Evolutionary conservation across 2,329 filamentous ascomycete species (phyloP), one percentile per base, ranked within the genome.

Genomic region (Fusarium musae): DNA sequence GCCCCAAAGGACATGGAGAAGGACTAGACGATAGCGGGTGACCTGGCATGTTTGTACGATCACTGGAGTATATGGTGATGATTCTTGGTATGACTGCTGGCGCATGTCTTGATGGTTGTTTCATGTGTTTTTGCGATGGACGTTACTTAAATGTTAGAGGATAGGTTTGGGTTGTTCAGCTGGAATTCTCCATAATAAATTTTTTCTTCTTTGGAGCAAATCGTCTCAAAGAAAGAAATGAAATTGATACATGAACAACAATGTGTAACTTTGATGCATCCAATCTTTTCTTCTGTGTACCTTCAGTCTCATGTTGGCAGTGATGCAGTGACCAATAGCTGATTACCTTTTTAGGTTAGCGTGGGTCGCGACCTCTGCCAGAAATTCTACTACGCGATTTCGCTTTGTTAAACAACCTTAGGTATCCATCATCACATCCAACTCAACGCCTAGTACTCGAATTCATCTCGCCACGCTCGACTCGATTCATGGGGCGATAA

Each of bases 1-100:
- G 93, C 92, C 66, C 96, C 96, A 50, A 99, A 99, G 86, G 96
- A 99, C 79, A 83, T 96, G 81, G 96, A 98, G 80, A 97, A 97
- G 84, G 93, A 94, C 63, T 89, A 83, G 71, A 52, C 15, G 67
- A 56, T 32, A 46, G 19, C 36, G 28, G 52, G 39, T 32, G 42
- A 54, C 59, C 63, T 66, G 66, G 58, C 63, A 64, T 67, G 52
- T 44, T 60, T 72, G 28, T 60, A 61, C 39, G 69, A 77, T 60
- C 71, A 60, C 76, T 60, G 73, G 73, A 64, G 64, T 70, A 70
- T 58, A 74, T 72, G 63, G 70, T 73, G 63, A 73, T 66, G 64
- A 59, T 56, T 54, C 54, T 69, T 66, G 77, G 73, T 74, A 80
- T 80, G 73, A 69, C 58, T 75, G 73, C 59, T 75, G 81, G 82